Evolutionary conservation across 1,284 basidiomycete genomes (phyloP), one percentile per base, ranked within the genome.

Genomic region (Neolentinus lepideus): DNA sequence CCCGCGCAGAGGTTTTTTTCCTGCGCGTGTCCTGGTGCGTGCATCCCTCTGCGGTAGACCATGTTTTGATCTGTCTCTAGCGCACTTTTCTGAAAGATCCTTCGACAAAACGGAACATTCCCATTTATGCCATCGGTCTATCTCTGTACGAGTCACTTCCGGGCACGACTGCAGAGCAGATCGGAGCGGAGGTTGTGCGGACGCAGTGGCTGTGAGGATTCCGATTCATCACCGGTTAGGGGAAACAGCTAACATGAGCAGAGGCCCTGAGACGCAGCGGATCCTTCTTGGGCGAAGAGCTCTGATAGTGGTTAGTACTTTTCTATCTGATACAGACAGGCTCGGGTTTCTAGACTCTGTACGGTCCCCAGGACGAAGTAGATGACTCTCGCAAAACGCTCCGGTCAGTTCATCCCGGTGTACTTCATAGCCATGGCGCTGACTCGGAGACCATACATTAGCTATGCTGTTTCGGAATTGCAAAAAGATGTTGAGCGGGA

Each of bases 371-470:
- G 90, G 94, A 98, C 67, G 94, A 97, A 71, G 85, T 97, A 31
- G 94, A 97, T 66, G 94, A 97, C 69, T 90, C 93, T 11, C 85
- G 94, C 62, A 94, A 91, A 69, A 95, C 92, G 1, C 78, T 95
- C 9, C 81, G 87, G 89, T 92, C 62, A 64, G 84, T 48, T 46
- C 25, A 1, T 57, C 52, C n/a, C 35, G 54, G 25, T 38, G 8
- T 52, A 55, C 53, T 27, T 33, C 46, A 52, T 54, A 21, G 33
- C 48, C 55, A 26, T 52, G 29, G 48, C 53, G 59, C 21, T 52
- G 16, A 51, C 53, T 59, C 29, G 27, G 35, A 21, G 22, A 52
- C n/a, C 12, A 3, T 16, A 21, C 35, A 43, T 56, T 64, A 93
- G 91, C 59, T 98, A 97, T 67, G 93, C 94, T 10, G 75, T 95